These are phyloP conservation scores for Trifolium dubium DNA, from an alignment of 306 rosid species.

Conservation along the genomic window DNA sequence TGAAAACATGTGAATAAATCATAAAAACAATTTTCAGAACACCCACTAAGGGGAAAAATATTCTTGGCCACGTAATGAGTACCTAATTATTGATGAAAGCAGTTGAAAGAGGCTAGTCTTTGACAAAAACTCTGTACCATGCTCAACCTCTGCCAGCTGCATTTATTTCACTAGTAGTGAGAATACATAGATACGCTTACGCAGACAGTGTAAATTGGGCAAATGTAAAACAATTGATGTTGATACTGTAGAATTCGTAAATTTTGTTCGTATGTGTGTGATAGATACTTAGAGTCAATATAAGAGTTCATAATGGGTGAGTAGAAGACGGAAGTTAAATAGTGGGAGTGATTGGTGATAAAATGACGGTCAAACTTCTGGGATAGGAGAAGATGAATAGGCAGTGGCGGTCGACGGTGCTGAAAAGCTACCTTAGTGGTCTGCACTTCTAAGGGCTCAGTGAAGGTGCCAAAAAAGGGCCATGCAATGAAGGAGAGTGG, in stretches of 20 bases:
- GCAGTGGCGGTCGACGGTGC: not conserved
- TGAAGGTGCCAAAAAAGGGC: not conserved
- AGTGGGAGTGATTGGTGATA: not conserved
- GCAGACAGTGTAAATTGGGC: constrained; percentile 4
- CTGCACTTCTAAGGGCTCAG: not conserved
- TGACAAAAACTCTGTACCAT: constrained; percentile 74
- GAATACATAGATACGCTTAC: not conserved
- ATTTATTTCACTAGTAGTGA: constrained; percentile 41
- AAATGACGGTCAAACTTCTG: not conserved
- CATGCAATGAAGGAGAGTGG: not conserved
- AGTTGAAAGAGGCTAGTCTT: constrained; percentile 71
- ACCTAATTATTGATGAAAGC: constrained; percentile 83
- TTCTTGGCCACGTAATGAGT: constrained; percentile 16
- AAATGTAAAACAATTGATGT: not conserved
- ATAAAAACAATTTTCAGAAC: constrained; percentile 24
- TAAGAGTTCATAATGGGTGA: not conserved
- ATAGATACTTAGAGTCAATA: not conserved
- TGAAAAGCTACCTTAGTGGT: not conserved
- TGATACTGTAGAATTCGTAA: constrained; percentile 23
- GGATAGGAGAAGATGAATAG: not conserved
- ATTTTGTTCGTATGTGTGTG: not conserved
- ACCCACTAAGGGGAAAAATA: constrained; percentile 13
- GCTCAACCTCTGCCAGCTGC: constrained; percentile 82
- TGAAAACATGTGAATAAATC: constrained; percentile 19
- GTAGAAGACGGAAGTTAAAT: not conserved